Percentiles rank a stretch among this genome's conserved stretches.
Conservation (phyloP, 495 filamentous ascomycete genomes). For the Penicillium simplicissimum region DNA sequence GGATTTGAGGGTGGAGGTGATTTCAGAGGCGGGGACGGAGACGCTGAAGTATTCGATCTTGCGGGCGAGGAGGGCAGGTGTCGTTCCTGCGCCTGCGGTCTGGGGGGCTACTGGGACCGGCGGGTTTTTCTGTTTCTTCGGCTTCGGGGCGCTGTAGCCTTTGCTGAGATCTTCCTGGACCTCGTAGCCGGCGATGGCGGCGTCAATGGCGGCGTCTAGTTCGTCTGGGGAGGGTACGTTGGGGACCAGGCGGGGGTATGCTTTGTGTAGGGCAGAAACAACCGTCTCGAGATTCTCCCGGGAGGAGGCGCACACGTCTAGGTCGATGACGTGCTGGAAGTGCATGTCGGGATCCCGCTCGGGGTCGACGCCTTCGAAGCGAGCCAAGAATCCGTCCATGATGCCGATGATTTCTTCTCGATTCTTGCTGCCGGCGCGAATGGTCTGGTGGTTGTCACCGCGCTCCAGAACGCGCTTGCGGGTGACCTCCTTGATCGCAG, state of each 20-base stretch:
- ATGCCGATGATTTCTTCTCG: conserved; percentile 74
- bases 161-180: conserved; percentile 70
- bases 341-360: conserved; percentile 64
- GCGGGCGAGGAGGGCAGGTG: conserved; percentile 32
- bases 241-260: conserved; percentile 73
- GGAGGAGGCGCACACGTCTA: conserved; percentile 74
- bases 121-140: conserved; percentile 41
- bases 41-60: conserved; percentile 87
- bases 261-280: conserved; percentile 63
- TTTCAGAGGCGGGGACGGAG: conserved; percentile 55
- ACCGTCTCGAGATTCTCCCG: conserved; percentile 84
- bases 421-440: conserved; percentile 72
- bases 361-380: conserved; percentile 76
- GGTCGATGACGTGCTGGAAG: conserved; percentile 82
- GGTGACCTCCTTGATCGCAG: conserved; percentile 71
- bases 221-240: conserved; percentile 70
- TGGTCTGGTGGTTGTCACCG: conserved; percentile 97
- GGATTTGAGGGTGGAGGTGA: conserved; percentile 64
- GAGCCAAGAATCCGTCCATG: conserved; percentile 89
- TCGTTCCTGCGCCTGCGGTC: conserved; percentile 15
- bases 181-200: conserved; percentile 73
- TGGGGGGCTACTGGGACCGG: conserved; percentile 16
- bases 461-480: conserved; percentile 76
- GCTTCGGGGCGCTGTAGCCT: conserved; percentile 27
- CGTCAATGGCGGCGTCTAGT: conserved; percentile 77